Conservation (phyloP, 176 grass and related monocot genomes). For the Chloris gayana region DNA sequence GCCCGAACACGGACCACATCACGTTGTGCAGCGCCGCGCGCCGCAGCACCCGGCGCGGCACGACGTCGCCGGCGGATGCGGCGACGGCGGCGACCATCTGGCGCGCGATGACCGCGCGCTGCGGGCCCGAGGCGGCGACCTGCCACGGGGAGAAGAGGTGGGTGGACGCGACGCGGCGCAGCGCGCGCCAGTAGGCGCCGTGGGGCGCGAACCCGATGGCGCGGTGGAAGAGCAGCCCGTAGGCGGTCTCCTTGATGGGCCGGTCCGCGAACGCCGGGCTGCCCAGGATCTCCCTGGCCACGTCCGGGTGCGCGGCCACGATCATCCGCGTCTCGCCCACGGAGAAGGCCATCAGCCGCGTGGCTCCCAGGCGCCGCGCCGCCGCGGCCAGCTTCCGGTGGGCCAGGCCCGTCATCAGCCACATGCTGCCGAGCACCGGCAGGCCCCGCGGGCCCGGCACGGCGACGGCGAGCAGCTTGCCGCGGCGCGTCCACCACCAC, state of each 20-base stretch:
- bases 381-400: slow-evolving; percentile 71
- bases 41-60: slow-evolving; percentile 55
- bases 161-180: slow-evolving; percentile 66
- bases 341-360: slow-evolving; percentile 80
- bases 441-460: slow-evolving; percentile 64
- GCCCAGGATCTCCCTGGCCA: slow-evolving; percentile 72
- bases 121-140: slow-evolving; percentile 52
- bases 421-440: slow-evolving; percentile 82
- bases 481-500: slow-evolving; percentile 45
- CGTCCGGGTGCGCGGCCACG: slow-evolving; percentile 67
- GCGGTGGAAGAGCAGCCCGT: slow-evolving; percentile 85
- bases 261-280: slow-evolving; percentile 73
- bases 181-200: slow-evolving; percentile 69
- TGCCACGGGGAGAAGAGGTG: slow-evolving; percentile 94
- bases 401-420: slow-evolving; percentile 80
- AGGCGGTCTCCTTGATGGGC: slow-evolving; percentile 85
- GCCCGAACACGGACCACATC: slow-evolving; percentile 90
- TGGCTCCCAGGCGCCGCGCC: not conserved
- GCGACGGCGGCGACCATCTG: slow-evolving; percentile 50
- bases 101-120: slow-evolving; percentile 58
- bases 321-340: slow-evolving; percentile 65
- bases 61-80: slow-evolving; percentile 26
- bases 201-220: slow-evolving; percentile 96
- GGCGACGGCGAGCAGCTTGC: not conserved
- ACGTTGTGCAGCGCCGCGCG: slow-evolving; percentile 74